A percentile compares a stretch with the other conserved stretches of the same genome.
These are phyloP conservation scores for Hypoxylon sp. DNA, from an alignment of 2,329 filamentous ascomycete species.

Conservation along the genomic window DNA sequence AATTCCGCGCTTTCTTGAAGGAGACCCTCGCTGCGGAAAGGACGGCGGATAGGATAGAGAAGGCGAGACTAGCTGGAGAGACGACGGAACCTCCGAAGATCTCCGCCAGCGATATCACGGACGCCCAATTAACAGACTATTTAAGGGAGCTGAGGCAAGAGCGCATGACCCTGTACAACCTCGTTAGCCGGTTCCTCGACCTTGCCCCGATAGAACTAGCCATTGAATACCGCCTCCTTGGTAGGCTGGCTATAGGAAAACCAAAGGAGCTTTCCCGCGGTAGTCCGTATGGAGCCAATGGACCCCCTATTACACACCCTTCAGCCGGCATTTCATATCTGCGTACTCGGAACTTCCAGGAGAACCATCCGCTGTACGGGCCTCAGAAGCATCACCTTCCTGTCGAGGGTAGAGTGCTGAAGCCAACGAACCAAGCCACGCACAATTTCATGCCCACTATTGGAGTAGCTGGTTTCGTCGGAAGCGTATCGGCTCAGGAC, in stretches of 20 bases:
- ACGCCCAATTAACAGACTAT: conserved; percentile 67
- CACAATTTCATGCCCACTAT: conserved; percentile 59
- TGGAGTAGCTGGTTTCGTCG: conserved; percentile 70
- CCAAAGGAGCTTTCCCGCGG: conserved; percentile 48
- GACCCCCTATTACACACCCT: conserved; percentile 73
- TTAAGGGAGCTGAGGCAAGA: conserved; percentile 68
- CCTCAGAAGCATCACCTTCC: conserved; percentile 67
- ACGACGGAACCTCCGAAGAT: conserved; percentile 50
- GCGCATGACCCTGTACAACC: conserved; percentile 64
- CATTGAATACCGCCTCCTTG: conserved; percentile 51
- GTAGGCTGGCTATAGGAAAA: conserved; percentile 46
- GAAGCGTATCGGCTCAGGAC: conserved; percentile 60
- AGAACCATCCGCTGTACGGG: conserved; percentile 74
- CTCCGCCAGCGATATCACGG: conserved; percentile 61
- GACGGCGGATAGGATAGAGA: conserved; percentile 57
- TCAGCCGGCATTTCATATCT: conserved; percentile 75
- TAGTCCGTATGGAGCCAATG: conserved; percentile 66
- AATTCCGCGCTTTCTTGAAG: conserved; percentile 70
- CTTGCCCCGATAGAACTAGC: conserved; percentile 65
- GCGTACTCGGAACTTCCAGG: conserved; percentile 67
- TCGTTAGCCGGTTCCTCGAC: conserved; percentile 74
- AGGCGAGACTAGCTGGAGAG: conserved; percentile 57
- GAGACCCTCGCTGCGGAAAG: conserved; percentile 64
- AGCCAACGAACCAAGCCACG: conserved; percentile 56
- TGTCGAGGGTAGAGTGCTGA: conserved; percentile 66